phyloP scores from a whole-genome alignment of 2,329 filamentous ascomycete genomes.

The Clonostachys chloroleuca region DNA sequence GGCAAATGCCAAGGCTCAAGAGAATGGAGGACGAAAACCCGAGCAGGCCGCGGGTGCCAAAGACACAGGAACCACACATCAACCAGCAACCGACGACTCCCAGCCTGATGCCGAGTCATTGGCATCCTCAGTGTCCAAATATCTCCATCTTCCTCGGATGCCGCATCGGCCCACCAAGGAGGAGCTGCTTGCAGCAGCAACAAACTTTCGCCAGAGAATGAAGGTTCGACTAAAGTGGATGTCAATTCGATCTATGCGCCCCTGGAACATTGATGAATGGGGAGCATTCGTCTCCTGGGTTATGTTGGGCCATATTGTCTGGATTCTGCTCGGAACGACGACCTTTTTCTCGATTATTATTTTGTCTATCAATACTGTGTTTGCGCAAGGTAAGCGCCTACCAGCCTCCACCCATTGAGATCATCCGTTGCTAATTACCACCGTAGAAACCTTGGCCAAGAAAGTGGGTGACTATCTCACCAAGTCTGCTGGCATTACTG shows the following conservation, averaged over 20 bases:
- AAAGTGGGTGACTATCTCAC: slow-evolving; percentile 97
- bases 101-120: slow-evolving; percentile 28
- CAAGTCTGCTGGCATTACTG: slow-evolving; percentile 84
- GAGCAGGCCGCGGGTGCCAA: neutral
- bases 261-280: slow-evolving; percentile 96
- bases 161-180: slow-evolving; percentile 91
- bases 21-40: neutral
- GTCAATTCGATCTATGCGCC: slow-evolving; percentile 87
- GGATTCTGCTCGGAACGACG: slow-evolving; percentile 94
- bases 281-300: slow-evolving; percentile 94
- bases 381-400: slow-evolving; percentile 71
- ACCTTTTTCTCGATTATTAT: slow-evolving; percentile 94
- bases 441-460: slow-evolving; percentile 77
- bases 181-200: slow-evolving; percentile 86
- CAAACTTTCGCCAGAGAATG: slow-evolving; percentile 85
- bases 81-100: too few species aligned
- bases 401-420: neutral
- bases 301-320: slow-evolving; percentile 85
- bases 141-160: slow-evolving; percentile 60
- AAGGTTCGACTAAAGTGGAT: slow-evolving; percentile 97
- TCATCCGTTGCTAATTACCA: neutral
- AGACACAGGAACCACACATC: too few species aligned
- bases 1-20: neutral
- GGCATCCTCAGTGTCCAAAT: slow-evolving; percentile 51
- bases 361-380: slow-evolving; percentile 88